phyloP scores from a whole-genome alignment of 441 rosid species.

The Bruguiera hainesii region DNA sequence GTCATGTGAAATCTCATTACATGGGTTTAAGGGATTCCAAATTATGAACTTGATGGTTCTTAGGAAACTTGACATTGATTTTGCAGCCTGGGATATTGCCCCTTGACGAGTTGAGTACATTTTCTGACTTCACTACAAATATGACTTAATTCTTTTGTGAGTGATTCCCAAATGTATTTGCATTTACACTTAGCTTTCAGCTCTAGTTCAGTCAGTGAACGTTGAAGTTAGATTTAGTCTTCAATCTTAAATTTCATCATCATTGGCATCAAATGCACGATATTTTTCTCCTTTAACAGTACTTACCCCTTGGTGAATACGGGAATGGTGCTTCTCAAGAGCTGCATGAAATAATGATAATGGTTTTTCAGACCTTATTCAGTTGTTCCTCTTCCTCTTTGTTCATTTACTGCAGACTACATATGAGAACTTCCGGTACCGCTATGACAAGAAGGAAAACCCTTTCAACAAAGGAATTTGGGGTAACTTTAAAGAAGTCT shows the following conservation, averaged over 20 bases:
- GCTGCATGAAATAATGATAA: background rate
- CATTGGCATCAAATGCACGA: too few species aligned
- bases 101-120: too few species aligned
- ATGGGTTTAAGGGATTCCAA: background rate
- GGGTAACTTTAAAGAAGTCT: slow-evolving; percentile 50
- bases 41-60: background rate
- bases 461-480: slow-evolving; percentile 49
- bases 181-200: too few species aligned
- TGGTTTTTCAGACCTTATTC: background rate
- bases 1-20: background rate
- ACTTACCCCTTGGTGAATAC: background rate
- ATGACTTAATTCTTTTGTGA: too few species aligned
- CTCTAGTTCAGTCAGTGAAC: too few species aligned
- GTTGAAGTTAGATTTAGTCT: too few species aligned
- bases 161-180: too few species aligned
- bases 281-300: too few species aligned
- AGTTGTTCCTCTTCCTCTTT: background rate
- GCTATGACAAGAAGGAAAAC: slow-evolving; percentile 67
- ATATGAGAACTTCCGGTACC: slow-evolving; percentile 70
- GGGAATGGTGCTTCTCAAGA: background rate
- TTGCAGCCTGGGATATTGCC: background rate
- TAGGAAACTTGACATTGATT: too few species aligned
- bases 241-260: too few species aligned
- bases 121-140: too few species aligned
- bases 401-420: slow-evolving; percentile 47